These are phyloP conservation scores for Combretum micranthum DNA, from an alignment of 345 rosid genomes.

Conservation along the genomic window DNA sequence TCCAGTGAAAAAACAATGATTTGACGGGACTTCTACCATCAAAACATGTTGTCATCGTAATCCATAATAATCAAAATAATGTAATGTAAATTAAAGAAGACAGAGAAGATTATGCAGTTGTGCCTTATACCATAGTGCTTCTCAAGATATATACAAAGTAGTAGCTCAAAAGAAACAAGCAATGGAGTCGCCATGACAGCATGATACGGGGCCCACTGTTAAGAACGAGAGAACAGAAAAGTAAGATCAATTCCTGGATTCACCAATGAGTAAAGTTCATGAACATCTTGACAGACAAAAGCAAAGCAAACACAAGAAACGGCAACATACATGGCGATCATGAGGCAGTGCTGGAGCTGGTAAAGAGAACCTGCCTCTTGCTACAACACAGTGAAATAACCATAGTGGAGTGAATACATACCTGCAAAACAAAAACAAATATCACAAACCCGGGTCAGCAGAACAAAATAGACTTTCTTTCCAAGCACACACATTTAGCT, in stretches of 20 bases:
- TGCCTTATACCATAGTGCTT: constrained; percentile 44
- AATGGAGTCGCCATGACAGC: constrained; percentile 67
- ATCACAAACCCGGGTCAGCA: background rate
- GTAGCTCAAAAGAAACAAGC: constrained; percentile 79
- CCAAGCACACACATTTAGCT: no score
- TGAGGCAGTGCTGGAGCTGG: constrained; percentile 91
- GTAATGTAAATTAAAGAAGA: background rate
- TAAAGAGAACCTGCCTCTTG: constrained; percentile 84
- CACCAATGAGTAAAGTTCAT: no score
- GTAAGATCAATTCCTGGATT: background rate
- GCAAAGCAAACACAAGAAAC: background rate
- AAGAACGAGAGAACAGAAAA: constrained; percentile 18
- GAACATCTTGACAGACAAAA: constrained; percentile 1
- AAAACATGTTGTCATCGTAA: background rate
- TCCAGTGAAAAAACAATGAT: background rate
- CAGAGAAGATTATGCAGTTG: background rate
- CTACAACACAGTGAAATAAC: constrained; percentile 77
- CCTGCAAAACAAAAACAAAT: constrained; percentile 38
- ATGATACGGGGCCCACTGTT: constrained; percentile 94
- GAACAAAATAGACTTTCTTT: no score
- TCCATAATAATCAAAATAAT: background rate
- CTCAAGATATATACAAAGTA: constrained; percentile 71
- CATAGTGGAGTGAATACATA: constrained; percentile 60
- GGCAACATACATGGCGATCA: constrained; percentile 55
- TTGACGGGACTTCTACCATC: no score